These are phyloP conservation scores for Scheffersomyces parashehatae DNA, from an alignment of 1,139 yeast species.

Conservation along the genomic window DNA sequence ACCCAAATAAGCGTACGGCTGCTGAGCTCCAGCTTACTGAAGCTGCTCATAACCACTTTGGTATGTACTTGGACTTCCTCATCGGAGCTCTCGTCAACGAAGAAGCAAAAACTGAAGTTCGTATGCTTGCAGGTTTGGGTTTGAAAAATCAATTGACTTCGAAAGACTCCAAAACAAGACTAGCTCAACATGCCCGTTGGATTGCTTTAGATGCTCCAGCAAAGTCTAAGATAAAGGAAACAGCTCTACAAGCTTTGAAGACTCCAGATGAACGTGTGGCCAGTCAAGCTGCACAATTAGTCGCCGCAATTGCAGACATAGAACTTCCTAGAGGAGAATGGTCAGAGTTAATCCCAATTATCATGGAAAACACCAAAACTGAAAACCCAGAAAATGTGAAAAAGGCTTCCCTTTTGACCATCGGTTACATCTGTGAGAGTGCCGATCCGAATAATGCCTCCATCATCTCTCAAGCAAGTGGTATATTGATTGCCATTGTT, in stretches of 20 bases:
- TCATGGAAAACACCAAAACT: conserved; percentile 81
- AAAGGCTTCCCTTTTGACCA: conserved; percentile 81
- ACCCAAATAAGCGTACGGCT: conserved; percentile 68
- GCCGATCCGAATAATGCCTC: conserved; percentile 85
- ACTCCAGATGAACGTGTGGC: conserved; percentile 80
- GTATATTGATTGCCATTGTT: conserved; percentile 90
- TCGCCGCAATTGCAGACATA: conserved; percentile 94
- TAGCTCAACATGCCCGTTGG: conserved; percentile 65
- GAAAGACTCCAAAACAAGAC: conserved; percentile 57
- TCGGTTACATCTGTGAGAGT: conserved; percentile 94
- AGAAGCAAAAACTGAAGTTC: conserved; percentile 70
- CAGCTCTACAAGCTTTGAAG: conserved; percentile 64
- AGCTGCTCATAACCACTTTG: conserved; percentile 76
- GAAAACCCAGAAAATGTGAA: conserved; percentile 79
- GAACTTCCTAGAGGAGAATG: conserved; percentile 88
- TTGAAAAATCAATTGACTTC: conserved; percentile 86
- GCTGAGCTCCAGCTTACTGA: conserved; percentile 80
- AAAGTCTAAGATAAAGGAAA: conserved; percentile 65
- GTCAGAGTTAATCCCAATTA: conserved; percentile 80
- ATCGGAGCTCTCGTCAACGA: conserved; percentile 73
- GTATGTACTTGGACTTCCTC: conserved; percentile 66
- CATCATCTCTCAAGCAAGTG: conserved; percentile 82
- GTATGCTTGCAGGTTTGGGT: conserved; percentile 89
- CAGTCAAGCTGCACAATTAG: conserved; percentile 86
- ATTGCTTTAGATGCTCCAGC: conserved; percentile 51